Conservation (phyloP, 78 protist species). For the Dictyostelium discoideum region DNA sequence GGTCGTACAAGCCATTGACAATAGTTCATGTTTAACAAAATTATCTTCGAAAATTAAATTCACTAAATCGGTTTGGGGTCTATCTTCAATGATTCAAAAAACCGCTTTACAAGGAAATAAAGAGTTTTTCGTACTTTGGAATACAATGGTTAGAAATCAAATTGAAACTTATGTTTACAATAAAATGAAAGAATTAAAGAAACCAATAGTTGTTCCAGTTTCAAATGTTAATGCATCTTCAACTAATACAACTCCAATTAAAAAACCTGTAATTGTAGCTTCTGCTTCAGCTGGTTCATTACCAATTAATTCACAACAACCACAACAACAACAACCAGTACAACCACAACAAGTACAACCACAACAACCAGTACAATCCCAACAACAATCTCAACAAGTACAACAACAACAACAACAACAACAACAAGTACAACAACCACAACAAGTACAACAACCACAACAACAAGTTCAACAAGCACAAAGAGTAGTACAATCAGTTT, state of each 20-base stretch:
- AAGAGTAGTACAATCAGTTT: not conserved
- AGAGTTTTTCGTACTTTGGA: conserved; percentile 57
- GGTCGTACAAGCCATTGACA: conserved; percentile 40
- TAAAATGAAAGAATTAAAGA: conserved; percentile 32
- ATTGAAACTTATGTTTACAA: conserved; percentile 50
- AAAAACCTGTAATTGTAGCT: not conserved
- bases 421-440: not conserved
- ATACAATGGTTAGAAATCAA: conserved; percentile 70
- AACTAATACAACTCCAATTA: not conserved
- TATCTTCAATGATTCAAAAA: conserved; percentile 75
- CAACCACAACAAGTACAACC: not conserved
- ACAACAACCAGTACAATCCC: not conserved
- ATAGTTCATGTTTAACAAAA: conserved; percentile 32
- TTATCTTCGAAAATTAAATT: conserved; percentile 69
- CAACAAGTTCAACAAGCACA: not conserved
- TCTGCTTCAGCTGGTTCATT: not conserved
- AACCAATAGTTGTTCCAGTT: not conserved
- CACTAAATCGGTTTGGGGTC: conserved; percentile 81
- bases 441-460: not conserved
- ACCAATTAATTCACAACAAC: not conserved
- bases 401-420: not conserved
- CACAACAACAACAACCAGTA: not conserved
- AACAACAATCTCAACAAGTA: not conserved
- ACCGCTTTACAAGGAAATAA: conserved; percentile 61
- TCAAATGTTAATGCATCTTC: not conserved